A percentile compares a stretch with the other conserved stretches of the same genome.
Evolutionary conservation across 352 stramenopile species (phyloP).

Genomic region (Phytophthora aleatoria): DNA sequence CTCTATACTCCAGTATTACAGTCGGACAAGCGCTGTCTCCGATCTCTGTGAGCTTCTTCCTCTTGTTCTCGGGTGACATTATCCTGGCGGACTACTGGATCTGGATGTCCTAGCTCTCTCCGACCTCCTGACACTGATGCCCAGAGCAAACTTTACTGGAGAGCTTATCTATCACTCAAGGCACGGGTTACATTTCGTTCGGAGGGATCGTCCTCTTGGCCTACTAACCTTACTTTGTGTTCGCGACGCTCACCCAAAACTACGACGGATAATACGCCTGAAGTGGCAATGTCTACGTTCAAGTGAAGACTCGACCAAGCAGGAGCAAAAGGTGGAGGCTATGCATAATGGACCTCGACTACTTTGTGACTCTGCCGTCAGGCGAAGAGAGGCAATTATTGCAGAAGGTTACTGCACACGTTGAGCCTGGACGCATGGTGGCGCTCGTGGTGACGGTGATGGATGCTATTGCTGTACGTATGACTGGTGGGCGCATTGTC

Average conservation of each 20-base stretch:
- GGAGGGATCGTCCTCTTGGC: constrained; percentile 44
- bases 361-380: constrained; percentile 56
- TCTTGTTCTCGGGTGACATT: constrained; percentile 78
- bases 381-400: constrained; percentile 52
- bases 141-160: constrained; percentile 9
- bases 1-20: constrained; percentile 60
- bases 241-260: constrained; percentile 34
- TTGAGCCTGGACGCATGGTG: constrained; percentile 27
- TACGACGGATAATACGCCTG: too few relatives aligned
- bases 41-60: constrained; percentile 64
- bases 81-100: constrained; percentile 75
- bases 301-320: too few relatives aligned
- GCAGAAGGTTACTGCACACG: constrained; percentile 43
- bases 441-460: constrained; percentile 67
- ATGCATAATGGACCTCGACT: constrained; percentile 51
- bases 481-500: constrained; percentile 61
- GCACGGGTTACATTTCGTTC: constrained; percentile 56
- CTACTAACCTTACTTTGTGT: constrained; percentile 54
- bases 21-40: constrained; percentile 47
- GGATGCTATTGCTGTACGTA: constrained; percentile 59
- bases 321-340: constrained; percentile 31
- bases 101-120: constrained; percentile 82
- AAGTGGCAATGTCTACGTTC: too few relatives aligned
- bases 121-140: constrained; percentile 41
- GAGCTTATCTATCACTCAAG: constrained; percentile 45